Evolutionary conservation across 805 yeast species (phyloP).

Genomic region (Clavispora phyllophila): DNA sequence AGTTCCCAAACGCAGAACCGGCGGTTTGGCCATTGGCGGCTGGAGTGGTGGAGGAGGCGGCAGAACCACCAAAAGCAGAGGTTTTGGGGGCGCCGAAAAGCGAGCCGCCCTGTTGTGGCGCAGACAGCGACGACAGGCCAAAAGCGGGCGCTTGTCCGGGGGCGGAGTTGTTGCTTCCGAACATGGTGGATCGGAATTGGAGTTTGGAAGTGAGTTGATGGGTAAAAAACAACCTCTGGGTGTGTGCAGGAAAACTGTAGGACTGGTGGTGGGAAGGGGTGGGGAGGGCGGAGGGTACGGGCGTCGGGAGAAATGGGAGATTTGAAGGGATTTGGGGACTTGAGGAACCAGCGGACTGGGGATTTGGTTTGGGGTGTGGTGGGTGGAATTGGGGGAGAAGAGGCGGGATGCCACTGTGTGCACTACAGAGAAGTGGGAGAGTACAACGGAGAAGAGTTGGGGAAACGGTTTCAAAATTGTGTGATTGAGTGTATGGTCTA

Average conservation of each 20-base stretch:
- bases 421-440: no score
- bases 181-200: constrained; percentile 5
- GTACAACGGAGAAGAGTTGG: no score
- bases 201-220: background rate
- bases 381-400: no score
- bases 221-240: background rate
- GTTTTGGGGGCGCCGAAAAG: background rate
- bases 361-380: no score
- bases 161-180: constrained; percentile 6
- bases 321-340: no score
- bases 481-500: no score
- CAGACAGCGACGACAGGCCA: background rate
- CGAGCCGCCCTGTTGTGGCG: background rate
- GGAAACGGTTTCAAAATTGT: no score
- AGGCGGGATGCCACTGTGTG: no score
- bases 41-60: background rate
- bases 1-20: background rate
- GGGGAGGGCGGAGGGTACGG: background rate
- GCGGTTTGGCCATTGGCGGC: background rate
- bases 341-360: no score
- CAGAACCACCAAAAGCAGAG: constrained; percentile 3
- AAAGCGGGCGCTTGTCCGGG: background rate
- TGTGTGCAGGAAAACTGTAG: background rate
- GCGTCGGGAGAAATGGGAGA: background rate
- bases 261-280: background rate